Percentiles rank a stretch among this genome's conserved stretches.
phyloP scores from a whole-genome alignment of 306 rosid species.

The Gynostemma pentaphyllum region DNA sequence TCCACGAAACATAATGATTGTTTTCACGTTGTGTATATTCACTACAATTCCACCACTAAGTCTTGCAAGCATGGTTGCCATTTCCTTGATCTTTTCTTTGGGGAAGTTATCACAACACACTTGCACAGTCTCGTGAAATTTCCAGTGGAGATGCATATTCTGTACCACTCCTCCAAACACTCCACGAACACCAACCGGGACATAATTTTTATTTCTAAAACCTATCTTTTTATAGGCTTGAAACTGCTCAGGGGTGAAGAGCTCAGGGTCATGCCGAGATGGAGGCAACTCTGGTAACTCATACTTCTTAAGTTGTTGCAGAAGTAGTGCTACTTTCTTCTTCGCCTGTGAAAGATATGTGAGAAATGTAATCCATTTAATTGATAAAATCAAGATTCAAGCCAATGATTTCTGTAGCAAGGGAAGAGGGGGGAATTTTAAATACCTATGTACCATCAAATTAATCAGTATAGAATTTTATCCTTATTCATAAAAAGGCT shows the following conservation, averaged over 20 bases:
- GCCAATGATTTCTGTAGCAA: not conserved
- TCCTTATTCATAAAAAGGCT: not conserved
- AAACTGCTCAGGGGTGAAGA: constrained; percentile 76
- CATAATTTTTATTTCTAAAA: constrained; percentile 84
- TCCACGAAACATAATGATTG: constrained; percentile 96
- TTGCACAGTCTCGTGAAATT: constrained; percentile 96
- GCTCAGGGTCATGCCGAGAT: constrained; percentile 88
- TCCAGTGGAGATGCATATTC: constrained; percentile 99
- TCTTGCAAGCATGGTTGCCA: constrained; percentile 93
- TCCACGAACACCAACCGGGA: constrained; percentile 98
- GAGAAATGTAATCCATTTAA: not conserved
- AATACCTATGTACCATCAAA: not conserved
- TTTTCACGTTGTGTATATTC: constrained; percentile 75
- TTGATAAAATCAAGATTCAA: not conserved
- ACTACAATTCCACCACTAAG: constrained; percentile 90
- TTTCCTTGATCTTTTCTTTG: constrained; percentile 91
- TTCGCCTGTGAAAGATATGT: constrained; percentile 58
- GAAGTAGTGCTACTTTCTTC: constrained; percentile 85
- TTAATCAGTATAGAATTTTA: not conserved
- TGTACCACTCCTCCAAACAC: constrained; percentile 99
- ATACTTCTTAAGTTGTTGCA: constrained; percentile 87
- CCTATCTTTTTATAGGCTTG: constrained; percentile 87
- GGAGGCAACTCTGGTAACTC: constrained; percentile 88
- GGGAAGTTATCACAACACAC: constrained; percentile 98
- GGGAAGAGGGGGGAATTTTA: not conserved